Evolutionary conservation across 2,329 filamentous ascomycete genomes (phyloP).

Genomic region (Plectosphaerella cucumerina): DNA sequence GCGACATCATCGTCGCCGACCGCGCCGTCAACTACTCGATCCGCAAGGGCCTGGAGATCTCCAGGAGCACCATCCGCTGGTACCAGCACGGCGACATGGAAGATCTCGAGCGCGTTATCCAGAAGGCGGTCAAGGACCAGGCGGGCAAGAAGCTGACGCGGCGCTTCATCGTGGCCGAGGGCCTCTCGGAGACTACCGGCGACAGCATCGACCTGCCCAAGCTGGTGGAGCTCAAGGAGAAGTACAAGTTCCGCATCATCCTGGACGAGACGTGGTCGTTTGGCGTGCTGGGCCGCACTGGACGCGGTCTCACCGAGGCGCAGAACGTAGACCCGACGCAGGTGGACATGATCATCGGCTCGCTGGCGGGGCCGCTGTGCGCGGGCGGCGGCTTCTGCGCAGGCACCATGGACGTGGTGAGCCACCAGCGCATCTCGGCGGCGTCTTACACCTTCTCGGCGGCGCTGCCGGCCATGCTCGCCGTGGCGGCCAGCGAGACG

Average conservation of each 20-base stretch:
- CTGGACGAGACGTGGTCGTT: constrained; percentile 98
- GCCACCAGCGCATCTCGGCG: constrained; percentile 92
- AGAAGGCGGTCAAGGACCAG: constrained; percentile 83
- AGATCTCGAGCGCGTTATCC: constrained; percentile 81
- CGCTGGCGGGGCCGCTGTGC: constrained; percentile 82
- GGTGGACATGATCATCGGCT: constrained; percentile 96
- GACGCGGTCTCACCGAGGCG: constrained; percentile 88
- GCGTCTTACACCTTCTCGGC: constrained; percentile 94
- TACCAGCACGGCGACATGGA: constrained; percentile 96
- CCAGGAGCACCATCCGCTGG: constrained; percentile 85
- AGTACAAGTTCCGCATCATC: constrained; percentile 97
- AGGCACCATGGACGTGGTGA: constrained; percentile 83
- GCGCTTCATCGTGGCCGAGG: constrained; percentile 94
- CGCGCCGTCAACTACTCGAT: constrained; percentile 91
- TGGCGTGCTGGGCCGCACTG: constrained; percentile 86
- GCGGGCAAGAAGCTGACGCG: constrained; percentile 83
- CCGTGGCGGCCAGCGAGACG: constrained; percentile 93
- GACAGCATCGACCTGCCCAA: constrained; percentile 82
- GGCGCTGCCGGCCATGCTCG: constrained; percentile 86
- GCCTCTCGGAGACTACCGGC: constrained; percentile 84
- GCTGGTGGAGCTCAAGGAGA: constrained; percentile 88
- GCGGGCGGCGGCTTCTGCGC: constrained; percentile 96
- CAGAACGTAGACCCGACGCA: constrained; percentile 93
- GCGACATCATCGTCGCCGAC: constrained; percentile 95
- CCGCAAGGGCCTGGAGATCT: constrained; percentile 90